Evolutionary conservation across 148 eudicot genomes (phyloP), one percentile per base, ranked within the genome.

Genomic region (Chenopodium quinoa): DNA sequence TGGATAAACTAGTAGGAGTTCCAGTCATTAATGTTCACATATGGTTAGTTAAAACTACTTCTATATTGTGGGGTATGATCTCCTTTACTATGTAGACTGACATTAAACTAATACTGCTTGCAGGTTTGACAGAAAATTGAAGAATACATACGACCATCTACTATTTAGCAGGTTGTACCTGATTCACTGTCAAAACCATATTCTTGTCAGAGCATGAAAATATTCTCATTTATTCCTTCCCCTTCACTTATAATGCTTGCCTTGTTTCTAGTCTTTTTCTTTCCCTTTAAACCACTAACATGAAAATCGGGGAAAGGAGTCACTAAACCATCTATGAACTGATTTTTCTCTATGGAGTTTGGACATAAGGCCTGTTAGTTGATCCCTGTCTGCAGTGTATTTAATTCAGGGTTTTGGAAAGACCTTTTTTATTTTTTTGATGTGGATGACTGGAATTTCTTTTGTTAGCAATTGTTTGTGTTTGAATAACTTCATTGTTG

Each of bases 21-120:
- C 99, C 99, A 1, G 99, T 96, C 79, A 93, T 96, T 78, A 93
- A 93, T 84, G 95, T 96, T 83, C 99, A 96, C 91, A 93, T 96
- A 89, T 96, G 98, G 99, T 96, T 70, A 87, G 99, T 89, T 66
- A 60, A 76, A 50, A 16, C 25, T 65, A 63, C 63, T 84, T n/a
- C 65, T 62, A 16, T 70, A 79, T 66, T 40, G 19, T 37, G 25
- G 56, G 25, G 17, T 31, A 40, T 22, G 34, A 11, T 66, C 10
- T 34, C 60, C 17, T 78, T 8, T 47, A 25, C 46, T 23, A 12
- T 20, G 19, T 29, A 47, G 83, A 25, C 40, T 82, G 19, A 77
- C 71, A 25, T 44, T 50, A 13, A 46, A 31, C 12, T 64, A 6
- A 23, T 84, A 71, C 8, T 67, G 78, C 40, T 85, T 86, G 89